Percentiles rank a stretch among this genome's conserved stretches.
Evolutionary conservation across 768 basidiomycete genomes (phyloP).

Genomic region (Candolleomyces aberdarensis): DNA sequence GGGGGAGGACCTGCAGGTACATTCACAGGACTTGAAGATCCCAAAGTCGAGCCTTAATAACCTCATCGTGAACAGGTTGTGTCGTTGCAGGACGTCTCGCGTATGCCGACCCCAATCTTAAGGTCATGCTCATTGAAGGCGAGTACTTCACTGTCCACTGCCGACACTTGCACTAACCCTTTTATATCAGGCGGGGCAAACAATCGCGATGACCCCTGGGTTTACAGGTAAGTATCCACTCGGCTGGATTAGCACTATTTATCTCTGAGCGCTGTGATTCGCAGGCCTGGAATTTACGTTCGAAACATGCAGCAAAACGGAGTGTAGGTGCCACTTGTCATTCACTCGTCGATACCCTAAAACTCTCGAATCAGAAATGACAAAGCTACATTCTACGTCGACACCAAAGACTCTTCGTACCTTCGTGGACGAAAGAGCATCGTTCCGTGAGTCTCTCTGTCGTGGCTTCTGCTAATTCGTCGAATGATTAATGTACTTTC

Average conservation of each 20-base stretch:
- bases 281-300: slow-evolving; percentile 63
- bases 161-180: not conserved
- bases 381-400: slow-evolving; percentile 70
- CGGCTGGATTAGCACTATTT: not conserved
- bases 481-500: not conserved
- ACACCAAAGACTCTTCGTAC: slow-evolving; percentile 53
- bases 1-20: slow-evolving; percentile 67
- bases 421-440: slow-evolving; percentile 63
- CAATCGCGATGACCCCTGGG: slow-evolving; percentile 74
- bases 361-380: slow-evolving; percentile 48
- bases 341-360: not conserved
- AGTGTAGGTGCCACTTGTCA: slow-evolving; percentile 40
- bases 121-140: slow-evolving; percentile 78
- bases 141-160: not conserved
- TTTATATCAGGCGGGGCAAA: slow-evolving; percentile 55
- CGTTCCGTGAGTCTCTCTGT: slow-evolving; percentile 50
- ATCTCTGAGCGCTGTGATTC: not conserved
- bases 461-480: not conserved
- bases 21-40: not conserved
- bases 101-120: slow-evolving; percentile 67
- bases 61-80: slow-evolving; percentile 38
- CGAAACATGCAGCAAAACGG: slow-evolving; percentile 71
- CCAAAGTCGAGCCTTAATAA: not conserved
- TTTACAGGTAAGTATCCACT: slow-evolving; percentile 45
- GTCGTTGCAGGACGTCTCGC: slow-evolving; percentile 69